Conservation (phyloP, 176 grass and related monocot genomes). For the Zea mays region DNA sequence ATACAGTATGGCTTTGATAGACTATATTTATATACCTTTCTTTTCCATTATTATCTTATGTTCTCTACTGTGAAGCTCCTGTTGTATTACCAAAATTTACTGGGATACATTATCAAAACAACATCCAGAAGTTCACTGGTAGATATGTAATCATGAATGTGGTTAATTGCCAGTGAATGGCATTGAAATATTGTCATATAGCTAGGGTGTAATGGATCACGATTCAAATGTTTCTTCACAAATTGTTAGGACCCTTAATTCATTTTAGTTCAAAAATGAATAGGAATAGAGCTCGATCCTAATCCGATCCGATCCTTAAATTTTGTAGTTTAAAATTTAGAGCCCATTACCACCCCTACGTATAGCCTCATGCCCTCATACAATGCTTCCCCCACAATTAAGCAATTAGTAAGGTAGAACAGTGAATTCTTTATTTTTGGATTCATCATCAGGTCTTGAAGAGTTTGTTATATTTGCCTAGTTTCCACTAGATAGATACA, state of each 20-base stretch:
- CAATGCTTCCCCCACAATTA: not conserved
- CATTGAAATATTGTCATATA: not conserved
- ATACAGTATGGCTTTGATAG: slow-evolving; percentile 60
- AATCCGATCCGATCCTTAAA: too few species aligned
- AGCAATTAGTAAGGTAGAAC: not conserved
- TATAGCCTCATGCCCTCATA: not conserved
- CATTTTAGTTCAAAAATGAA: too few species aligned
- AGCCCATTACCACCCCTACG: too few species aligned
- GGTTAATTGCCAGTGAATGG: not conserved
- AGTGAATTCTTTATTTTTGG: not conserved
- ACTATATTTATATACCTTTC: not conserved
- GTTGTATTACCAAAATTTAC: slow-evolving; percentile 7
- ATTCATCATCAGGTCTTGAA: not conserved
- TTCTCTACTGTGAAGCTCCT: not conserved
- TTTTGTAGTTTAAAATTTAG: too few species aligned
- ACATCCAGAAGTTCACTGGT: not conserved
- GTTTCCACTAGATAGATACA: slow-evolving; percentile 24
- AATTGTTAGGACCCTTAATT: too few species aligned
- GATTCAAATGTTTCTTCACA: too few species aligned
- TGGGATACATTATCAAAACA: not conserved
- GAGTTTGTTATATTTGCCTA: not conserved
- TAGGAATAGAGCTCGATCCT: too few species aligned
- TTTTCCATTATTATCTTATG: not conserved
- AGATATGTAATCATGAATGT: not conserved
- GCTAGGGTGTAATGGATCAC: too few species aligned